Base-by-base conservation (phyloP, 1,284 basidiomycete species). In the Retiboletus flavoniger region DNA sequence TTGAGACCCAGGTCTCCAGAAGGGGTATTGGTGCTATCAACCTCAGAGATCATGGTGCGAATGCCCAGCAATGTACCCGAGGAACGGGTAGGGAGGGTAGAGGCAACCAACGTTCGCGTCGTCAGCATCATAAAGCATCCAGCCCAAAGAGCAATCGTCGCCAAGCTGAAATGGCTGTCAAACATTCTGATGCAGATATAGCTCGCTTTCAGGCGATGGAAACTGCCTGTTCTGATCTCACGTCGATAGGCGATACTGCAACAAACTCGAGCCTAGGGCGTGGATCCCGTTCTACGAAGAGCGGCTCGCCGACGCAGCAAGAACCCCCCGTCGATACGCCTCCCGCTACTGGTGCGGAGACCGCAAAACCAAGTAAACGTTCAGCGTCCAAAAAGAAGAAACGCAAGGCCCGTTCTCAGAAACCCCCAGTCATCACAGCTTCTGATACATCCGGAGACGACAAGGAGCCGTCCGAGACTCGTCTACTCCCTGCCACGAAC, bases 361-460 rank as follows among this genome's bases (percentile, higher is more conserved):
- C 13, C n/a, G 26, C 32, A 19, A 55, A 51, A 35, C 35, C 39
- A 24, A 28, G 19, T 17, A 47, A 47, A 44, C 36, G 39, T 24
- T 48, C 46, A 14, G 16, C 17, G 3, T 47, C 36, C 28, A 48
- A 51, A 36, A 56, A 35, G 39, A 63, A 49, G 50, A 68, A 70
- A 50, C 66, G 61, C 29, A 67, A 65, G 50, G 46, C 58, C 31
- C 51, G 41, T 32, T 60, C 61, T 47, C 66, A 68, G 54, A 58
- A 60, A n/a, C 53, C 60, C 26, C 24, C 54, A 0, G 36, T 55
- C 19, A 47, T 63, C 21, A 42, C 63, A 36, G 55, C 58, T n/a
- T 62, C 60, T 31, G 58, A 66, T 54, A 50, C 41, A 21, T 64
- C 63, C 19, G 66, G 56, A 36, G 63, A 67, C 8, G 68, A 59